A percentile compares a stretch with the other conserved stretches of the same genome.
These are phyloP conservation scores for Serendipita sp. DNA, from an alignment of 768 basidiomycete genomes.

Conservation along the genomic window DNA sequence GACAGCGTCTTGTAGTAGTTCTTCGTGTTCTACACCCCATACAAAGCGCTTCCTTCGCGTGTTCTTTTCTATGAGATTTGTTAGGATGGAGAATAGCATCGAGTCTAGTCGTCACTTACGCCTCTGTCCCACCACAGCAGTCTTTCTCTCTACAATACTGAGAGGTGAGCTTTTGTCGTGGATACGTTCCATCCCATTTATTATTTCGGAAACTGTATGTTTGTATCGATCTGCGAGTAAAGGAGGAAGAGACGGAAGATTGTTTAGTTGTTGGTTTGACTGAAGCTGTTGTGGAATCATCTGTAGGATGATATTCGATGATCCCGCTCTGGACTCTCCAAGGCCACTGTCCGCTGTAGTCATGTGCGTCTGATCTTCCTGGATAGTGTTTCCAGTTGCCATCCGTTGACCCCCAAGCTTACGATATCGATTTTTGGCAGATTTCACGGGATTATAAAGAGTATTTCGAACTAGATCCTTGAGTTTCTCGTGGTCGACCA, in stretches of 20 bases:
- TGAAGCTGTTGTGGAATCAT: too few relatives aligned
- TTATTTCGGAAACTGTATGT: neutral
- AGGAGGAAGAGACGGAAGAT: neutral
- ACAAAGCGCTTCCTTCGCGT: slow-evolving; percentile 49
- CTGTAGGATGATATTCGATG: too few relatives aligned
- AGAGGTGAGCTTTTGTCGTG: neutral
- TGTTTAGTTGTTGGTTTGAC: too few relatives aligned
- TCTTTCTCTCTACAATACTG: neutral
- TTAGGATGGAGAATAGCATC: neutral
- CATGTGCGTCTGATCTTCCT: too few relatives aligned
- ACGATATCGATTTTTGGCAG: neutral
- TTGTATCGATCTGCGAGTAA: neutral
- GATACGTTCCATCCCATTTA: neutral
- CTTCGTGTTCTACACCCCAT: slow-evolving; percentile 80
- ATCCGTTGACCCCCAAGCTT: neutral
- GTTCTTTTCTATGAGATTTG: neutral
- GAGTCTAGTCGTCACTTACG: neutral
- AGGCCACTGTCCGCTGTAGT: too few relatives aligned
- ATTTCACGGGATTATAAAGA: neutral
- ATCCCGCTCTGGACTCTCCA: too few relatives aligned
- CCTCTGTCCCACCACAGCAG: neutral
- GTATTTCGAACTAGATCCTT: neutral
- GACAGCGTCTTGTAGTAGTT: slow-evolving; percentile 70
- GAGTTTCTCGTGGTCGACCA: neutral
- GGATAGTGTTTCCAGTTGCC: too few relatives aligned